Base-by-base conservation (phyloP, 1,284 basidiomycete species). In the Coniferiporia sulphurascens region DNA sequence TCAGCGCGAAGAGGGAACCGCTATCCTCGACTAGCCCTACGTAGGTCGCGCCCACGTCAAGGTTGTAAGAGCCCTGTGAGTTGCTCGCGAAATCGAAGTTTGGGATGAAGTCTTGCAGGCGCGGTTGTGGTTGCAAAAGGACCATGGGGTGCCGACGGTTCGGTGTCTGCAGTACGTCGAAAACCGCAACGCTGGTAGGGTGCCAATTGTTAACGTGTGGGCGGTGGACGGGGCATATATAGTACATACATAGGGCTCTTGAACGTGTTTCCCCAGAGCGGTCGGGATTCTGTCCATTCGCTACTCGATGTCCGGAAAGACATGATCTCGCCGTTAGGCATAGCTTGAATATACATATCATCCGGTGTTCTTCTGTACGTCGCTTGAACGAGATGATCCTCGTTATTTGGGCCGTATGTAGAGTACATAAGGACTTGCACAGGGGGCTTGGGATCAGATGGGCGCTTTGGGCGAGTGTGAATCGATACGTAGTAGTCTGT, bases 391-490 rank as follows among this genome's bases (percentile, higher is more conserved):
- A 77, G 70, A 61, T 78, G 80, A 67, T 91, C 86, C 68, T 90
- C 82, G 65, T 89, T 90, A 67, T 92, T 92, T 5, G 92, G 90
- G 0, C 91, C 89, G 69, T 93, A 94, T 0, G 84, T 82, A 0
- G 92, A 93, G 71, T 91, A 94, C 0, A 85, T 83, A 4, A 94
- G 78, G 55, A 86, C 86, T 65, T 93, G 91, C 2, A 86, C 74
- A 4, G 85, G 85, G 4, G 76, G 69, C n/a, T 71, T 71, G 6
- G 70, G 64, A 21, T 56, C 60, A 27, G 74, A 69, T 35, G 72
- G 65, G 36, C 69, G 69, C 15, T 65, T 63, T 1, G 79, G 76
- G 17, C 77, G 77, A 6, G 82, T 79, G 68, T 82, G 78, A 52
- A 91, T 90, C 35, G 86, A 79, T 54, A 91, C 80, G 56, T 86